These are phyloP conservation scores for Ceratobasidium sp. DNA, from an alignment of 1,284 basidiomycete genomes.

Conservation along the genomic window DNA sequence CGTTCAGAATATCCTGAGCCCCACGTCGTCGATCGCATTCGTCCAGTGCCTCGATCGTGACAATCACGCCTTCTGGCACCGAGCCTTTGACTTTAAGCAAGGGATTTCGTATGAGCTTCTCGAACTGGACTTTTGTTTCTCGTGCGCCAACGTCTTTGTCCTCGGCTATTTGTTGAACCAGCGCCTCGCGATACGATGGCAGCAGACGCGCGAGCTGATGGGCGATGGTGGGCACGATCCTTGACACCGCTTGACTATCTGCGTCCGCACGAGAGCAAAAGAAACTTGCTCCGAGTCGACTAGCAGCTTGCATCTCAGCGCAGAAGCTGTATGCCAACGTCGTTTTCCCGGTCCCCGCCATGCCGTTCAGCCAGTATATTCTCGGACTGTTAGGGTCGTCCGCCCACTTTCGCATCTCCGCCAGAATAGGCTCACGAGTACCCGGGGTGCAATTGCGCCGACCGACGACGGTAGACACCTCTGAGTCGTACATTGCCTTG, in stretches of 20 bases:
- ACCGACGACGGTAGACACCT: neutral
- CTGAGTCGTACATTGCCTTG: constrained; percentile 7
- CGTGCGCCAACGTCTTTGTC: too few relatives aligned
- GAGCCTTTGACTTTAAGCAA: neutral
- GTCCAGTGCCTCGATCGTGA: constrained; percentile 6
- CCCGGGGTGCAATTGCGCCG: constrained; percentile 2
- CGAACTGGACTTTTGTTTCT: too few relatives aligned
- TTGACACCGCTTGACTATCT: neutral
- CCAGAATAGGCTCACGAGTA: neutral
- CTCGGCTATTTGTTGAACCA: neutral
- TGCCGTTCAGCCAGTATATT: constrained; percentile 26
- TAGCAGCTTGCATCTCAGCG: neutral
- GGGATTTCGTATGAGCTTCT: too few relatives aligned
- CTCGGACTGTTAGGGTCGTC: neutral
- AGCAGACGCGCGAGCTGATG: constrained; percentile 18
- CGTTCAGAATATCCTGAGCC: neutral
- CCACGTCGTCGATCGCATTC: neutral
- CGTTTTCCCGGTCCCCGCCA: neutral
- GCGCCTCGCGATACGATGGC: neutral
- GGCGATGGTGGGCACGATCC: constrained; percentile 20
- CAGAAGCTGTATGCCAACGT: constrained; percentile 20
- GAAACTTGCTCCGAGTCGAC: constrained; percentile 27
- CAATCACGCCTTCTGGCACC: neutral
- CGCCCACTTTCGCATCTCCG: constrained; percentile 2
- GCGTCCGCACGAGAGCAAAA: constrained; percentile 6